Evolutionary conservation across 768 basidiomycete species (phyloP).

Genomic region (Candolleomyces efflorescens): DNA sequence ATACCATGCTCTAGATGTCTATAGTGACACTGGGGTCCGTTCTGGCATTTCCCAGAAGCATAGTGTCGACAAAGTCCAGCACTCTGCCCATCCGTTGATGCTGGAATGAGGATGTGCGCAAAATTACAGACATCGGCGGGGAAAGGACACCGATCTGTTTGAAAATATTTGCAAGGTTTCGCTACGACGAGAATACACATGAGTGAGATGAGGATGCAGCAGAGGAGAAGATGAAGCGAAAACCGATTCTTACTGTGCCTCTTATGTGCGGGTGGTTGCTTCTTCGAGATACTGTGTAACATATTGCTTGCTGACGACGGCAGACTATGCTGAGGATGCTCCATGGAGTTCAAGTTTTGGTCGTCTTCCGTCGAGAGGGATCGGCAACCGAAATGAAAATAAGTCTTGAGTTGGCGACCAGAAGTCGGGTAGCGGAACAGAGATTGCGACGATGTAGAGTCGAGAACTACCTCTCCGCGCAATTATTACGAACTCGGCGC

Average conservation of each 20-base stretch:
- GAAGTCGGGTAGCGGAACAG: not conserved
- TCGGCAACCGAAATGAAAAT: slow-evolving; percentile 1
- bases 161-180: slow-evolving; percentile 48
- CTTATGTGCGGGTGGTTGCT: slow-evolving; percentile 31
- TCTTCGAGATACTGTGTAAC: slow-evolving; percentile 24
- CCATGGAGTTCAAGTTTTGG: not conserved
- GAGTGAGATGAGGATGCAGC: slow-evolving; percentile 2
- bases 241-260: slow-evolving; percentile 29
- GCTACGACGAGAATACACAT: slow-evolving; percentile 24
- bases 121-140: slow-evolving; percentile 46
- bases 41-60: slow-evolving; percentile 30
- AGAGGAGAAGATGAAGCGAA: not conserved
- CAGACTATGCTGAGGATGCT: not conserved
- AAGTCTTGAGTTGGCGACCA: not conserved
- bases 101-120: slow-evolving; percentile 33
- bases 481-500: not conserved
- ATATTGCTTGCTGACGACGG: slow-evolving; percentile 4
- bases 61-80: slow-evolving; percentile 29
- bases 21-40: slow-evolving; percentile 34
- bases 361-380: not conserved
- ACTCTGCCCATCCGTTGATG: slow-evolving; percentile 11
- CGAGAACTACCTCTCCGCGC: not conserved
- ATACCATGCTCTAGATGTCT: slow-evolving; percentile 26
- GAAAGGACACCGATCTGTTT: slow-evolving; percentile 36
- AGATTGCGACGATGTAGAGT: not conserved